These are phyloP conservation scores for Acer saccharum DNA, from an alignment of 345 rosid genomes.

Conservation along the genomic window DNA sequence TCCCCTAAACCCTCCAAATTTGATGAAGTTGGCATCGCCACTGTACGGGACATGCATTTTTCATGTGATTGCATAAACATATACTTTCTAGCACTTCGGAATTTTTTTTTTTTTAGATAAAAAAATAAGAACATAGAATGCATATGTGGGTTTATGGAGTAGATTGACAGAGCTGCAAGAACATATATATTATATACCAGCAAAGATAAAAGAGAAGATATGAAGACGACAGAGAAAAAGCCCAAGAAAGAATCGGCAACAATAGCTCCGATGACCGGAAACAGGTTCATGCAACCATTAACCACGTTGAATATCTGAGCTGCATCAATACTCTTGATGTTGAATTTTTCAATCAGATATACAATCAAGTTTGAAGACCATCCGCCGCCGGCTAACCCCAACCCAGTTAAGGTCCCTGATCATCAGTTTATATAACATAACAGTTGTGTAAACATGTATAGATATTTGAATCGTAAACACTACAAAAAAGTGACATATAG, in stretches of 20 bases:
- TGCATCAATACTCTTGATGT: constrained; percentile 30
- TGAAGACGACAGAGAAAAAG: background rate
- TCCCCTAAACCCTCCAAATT: too few species aligned
- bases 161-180: too few species aligned
- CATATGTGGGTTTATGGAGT: too few species aligned
- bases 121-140: too few species aligned
- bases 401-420: background rate
- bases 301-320: constrained; percentile 30
- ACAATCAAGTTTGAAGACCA: constrained; percentile 37
- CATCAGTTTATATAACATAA: too few species aligned
- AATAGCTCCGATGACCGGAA: constrained; percentile 26
- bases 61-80: too few species aligned
- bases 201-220: constrained; percentile 17
- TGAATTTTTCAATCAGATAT: constrained; percentile 31
- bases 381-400: constrained; percentile 22
- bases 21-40: too few species aligned
- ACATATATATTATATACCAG: background rate
- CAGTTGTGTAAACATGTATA: too few species aligned
- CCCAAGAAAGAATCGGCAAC: constrained; percentile 26
- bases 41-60: too few species aligned
- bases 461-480: too few species aligned
- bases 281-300: constrained; percentile 20
- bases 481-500: constrained; percentile 28
- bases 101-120: too few species aligned
- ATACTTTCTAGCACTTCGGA: too few species aligned